Conservation (phyloP, 2,329 filamentous ascomycete genomes). For the Colletotrichum scovillei region DNA sequence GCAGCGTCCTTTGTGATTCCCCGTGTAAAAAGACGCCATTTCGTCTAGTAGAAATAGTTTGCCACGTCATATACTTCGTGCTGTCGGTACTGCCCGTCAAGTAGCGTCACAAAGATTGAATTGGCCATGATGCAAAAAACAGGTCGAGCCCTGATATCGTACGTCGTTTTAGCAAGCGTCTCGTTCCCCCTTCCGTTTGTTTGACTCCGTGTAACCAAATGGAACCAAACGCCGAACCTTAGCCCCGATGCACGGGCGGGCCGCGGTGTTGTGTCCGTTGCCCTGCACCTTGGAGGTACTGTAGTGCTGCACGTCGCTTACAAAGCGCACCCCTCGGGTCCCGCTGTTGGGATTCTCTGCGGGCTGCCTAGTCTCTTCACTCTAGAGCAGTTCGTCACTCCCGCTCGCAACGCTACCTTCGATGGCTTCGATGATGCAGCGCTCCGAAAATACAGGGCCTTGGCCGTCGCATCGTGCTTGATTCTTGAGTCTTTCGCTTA, state of each 20-base stretch:
- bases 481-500: conserved; percentile 82
- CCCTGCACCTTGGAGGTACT: no score
- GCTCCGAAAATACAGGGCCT: conserved; percentile 88
- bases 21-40: conserved; percentile 22
- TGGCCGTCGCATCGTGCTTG: conserved; percentile 86
- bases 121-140: conserved; percentile 11
- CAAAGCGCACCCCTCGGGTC: conserved; percentile 14
- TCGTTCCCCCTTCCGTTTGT: conserved; percentile 8
- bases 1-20: conserved; percentile 1
- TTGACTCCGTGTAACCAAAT: conserved; percentile 32
- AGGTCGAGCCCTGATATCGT: background rate
- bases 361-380: no score
- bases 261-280: background rate
- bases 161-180: conserved; percentile 26
- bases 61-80: conserved; percentile 19
- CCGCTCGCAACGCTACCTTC: conserved; percentile 81
- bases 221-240: conserved; percentile 27
- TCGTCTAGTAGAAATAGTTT: conserved; percentile 20
- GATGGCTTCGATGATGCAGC: conserved; percentile 78
- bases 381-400: conserved; percentile 76
- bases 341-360: background rate
- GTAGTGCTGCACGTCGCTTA: conserved; percentile 24
- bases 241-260: background rate
- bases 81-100: background rate
- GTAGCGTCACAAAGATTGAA: conserved; percentile 17